Evolutionary conservation across 306 rosid species (phyloP).

Genomic region (Elaeagnus macrophylla): DNA sequence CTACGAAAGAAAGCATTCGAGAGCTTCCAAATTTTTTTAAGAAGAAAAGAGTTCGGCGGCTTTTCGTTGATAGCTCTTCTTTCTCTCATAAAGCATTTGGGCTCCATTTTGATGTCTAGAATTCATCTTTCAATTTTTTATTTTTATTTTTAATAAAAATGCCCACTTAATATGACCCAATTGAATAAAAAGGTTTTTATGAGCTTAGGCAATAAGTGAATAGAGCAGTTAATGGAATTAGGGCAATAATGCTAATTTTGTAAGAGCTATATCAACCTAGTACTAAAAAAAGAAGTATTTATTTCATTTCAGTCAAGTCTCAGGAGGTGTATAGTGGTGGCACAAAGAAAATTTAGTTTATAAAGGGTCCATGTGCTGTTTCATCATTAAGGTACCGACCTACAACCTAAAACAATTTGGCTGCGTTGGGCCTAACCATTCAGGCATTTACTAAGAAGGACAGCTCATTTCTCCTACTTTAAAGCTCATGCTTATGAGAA

Average conservation of each 20-base stretch:
- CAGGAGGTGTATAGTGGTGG: constrained; percentile 6
- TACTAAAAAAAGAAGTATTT: constrained; percentile 8
- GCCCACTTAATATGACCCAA: too few species aligned
- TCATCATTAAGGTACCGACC: constrained; percentile 20
- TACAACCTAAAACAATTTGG: constrained; percentile 11
- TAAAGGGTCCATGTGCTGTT: constrained; percentile 22
- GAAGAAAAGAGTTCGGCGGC: too few species aligned
- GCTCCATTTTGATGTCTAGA: too few species aligned
- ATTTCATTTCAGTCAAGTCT: constrained; percentile 5
- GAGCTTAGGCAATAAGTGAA: neutral
- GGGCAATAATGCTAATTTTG: constrained; percentile 4
- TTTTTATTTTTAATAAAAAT: too few species aligned
- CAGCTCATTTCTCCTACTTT: constrained; percentile 13
- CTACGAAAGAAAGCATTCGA: too few species aligned
- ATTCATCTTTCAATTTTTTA: neutral
- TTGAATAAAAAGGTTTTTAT: too few species aligned
- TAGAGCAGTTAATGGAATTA: constrained; percentile 5
- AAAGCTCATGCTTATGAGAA: constrained; percentile 37
- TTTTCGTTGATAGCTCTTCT: too few species aligned
- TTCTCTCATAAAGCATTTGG: too few species aligned
- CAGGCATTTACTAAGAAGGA: constrained; percentile 4
- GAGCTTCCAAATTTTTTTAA: too few species aligned
- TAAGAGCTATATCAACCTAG: neutral
- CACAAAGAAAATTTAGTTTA: constrained; percentile 8
- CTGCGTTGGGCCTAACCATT: constrained; percentile 31